A percentile compares a stretch with the other conserved stretches of the same genome.
phyloP scores from a whole-genome alignment of 2,329 filamentous ascomycete genomes.

The Aspergillus chevalieri region DNA sequence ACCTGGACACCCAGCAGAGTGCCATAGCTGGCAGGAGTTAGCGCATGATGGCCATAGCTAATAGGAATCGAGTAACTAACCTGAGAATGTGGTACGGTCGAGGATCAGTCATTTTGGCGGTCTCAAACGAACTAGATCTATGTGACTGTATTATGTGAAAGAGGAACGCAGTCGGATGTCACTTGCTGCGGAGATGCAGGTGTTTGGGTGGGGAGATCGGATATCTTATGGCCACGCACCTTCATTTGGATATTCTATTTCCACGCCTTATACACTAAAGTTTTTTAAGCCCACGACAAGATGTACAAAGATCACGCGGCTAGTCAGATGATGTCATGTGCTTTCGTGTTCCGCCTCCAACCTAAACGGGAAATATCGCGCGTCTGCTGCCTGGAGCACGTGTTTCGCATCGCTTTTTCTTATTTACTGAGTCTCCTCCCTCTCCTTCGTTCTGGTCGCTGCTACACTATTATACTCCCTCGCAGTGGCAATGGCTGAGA shows the following conservation, averaged over 20 bases:
- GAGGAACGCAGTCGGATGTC: conserved; percentile 1
- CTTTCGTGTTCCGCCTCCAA: conserved; percentile 25
- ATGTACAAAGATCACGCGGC: conserved; percentile 8
- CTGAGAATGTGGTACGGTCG: conserved; percentile 30
- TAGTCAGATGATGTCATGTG: conserved; percentile 33
- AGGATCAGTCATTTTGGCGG: conserved; percentile 23
- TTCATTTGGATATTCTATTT: neutral
- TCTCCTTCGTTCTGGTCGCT: neutral
- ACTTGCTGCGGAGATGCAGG: conserved; percentile 1
- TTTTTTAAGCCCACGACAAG: neutral
- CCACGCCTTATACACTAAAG: conserved; percentile 2
- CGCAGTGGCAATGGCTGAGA: conserved; percentile 66
- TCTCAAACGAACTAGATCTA: neutral
- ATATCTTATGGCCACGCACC: neutral
- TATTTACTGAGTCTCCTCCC: neutral
- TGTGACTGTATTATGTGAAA: neutral
- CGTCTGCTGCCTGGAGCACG: conserved; percentile 33
- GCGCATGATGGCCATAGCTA: neutral
- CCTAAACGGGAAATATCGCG: conserved; percentile 34
- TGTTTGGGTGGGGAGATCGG: neutral
- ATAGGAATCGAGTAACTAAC: conserved; percentile 11
- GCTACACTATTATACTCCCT: neutral
- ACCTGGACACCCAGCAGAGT: conserved; percentile 79
- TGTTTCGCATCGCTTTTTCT: conserved; percentile 5
- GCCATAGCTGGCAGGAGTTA: conserved; percentile 59